A percentile compares a stretch with the other conserved stretches of the same genome.
Conservation (phyloP, 441 rosid species). For the Monsonia emarginata region DNA sequence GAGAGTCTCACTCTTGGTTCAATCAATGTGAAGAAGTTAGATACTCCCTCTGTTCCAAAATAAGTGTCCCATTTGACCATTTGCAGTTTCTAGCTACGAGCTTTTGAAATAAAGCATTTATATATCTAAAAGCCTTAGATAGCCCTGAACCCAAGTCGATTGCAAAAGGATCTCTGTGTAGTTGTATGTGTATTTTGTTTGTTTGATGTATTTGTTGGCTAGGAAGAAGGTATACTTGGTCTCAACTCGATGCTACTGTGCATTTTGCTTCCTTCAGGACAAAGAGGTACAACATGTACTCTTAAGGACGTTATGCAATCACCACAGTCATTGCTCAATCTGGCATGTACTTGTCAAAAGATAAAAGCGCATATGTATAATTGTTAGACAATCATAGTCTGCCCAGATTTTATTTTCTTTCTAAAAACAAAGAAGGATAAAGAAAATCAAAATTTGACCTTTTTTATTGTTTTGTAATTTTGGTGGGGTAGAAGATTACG, state of each 20-base stretch:
- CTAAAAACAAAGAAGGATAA: not conserved
- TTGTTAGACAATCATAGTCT: not conserved
- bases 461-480: too few relatives aligned
- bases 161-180: not conserved
- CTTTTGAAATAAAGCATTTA: not conserved
- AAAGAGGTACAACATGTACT: constrained; percentile 80
- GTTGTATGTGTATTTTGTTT: not conserved
- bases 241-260: constrained; percentile 67
- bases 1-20: too few relatives aligned
- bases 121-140: not conserved
- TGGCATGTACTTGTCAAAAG: constrained; percentile 77
- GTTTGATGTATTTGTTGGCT: constrained; percentile 26
- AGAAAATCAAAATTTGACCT: not conserved
- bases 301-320: constrained; percentile 48
- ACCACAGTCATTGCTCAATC: constrained; percentile 33
- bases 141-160: not conserved
- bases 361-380: constrained; percentile 26
- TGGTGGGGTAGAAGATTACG: too few relatives aligned
- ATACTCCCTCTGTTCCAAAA: too few relatives aligned
- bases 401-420: not conserved
- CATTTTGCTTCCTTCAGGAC: constrained; percentile 73
- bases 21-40: too few relatives aligned
- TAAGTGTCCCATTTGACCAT: too few relatives aligned
- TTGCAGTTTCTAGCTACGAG: not conserved
- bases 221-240: constrained; percentile 79